These are phyloP conservation scores for Pythium folliculosum DNA, from an alignment of 352 stramenopile genomes.

Conservation along the genomic window DNA sequence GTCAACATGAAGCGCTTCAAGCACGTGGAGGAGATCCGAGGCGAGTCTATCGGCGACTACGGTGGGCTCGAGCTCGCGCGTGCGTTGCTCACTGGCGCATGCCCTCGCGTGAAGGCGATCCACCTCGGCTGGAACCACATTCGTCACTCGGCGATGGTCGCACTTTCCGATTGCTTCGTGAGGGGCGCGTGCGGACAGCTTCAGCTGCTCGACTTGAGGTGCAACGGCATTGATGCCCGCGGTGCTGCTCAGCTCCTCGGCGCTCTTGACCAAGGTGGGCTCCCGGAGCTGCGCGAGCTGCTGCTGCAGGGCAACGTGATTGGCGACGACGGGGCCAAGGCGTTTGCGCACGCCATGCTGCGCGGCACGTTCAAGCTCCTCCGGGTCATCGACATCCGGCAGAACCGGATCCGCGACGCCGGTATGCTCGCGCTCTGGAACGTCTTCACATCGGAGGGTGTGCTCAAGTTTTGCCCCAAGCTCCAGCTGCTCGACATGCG, in stretches of 20 bases:
- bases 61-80: slow-evolving; percentile 58
- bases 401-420: slow-evolving; percentile 68
- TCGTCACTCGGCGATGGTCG: slow-evolving; percentile 52
- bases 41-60: slow-evolving; percentile 56
- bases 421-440: slow-evolving; percentile 67
- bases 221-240: slow-evolving; percentile 59
- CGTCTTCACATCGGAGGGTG: slow-evolving; percentile 58
- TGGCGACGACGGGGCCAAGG: slow-evolving; percentile 57
- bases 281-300: slow-evolving; percentile 57
- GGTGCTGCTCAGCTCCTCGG: slow-evolving; percentile 40
- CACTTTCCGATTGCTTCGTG: slow-evolving; percentile 54
- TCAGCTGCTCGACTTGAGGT: slow-evolving; percentile 59
- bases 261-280: slow-evolving; percentile 46
- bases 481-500: slow-evolving; percentile 66
- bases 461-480: slow-evolving; percentile 54
- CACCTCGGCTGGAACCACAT: slow-evolving; percentile 71
- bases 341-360: slow-evolving; percentile 58
- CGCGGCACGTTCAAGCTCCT: slow-evolving; percentile 47
- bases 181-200: slow-evolving; percentile 58
- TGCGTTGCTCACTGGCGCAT: slow-evolving; percentile 66
- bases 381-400: slow-evolving; percentile 51
- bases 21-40: slow-evolving; percentile 59
- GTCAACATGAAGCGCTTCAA: slow-evolving; percentile 79
- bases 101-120: slow-evolving; percentile 56
- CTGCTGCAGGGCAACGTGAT: slow-evolving; percentile 60